These are phyloP conservation scores for Boletus mariae DNA, from an alignment of 1,284 basidiomycete species.

Conservation along the genomic window DNA sequence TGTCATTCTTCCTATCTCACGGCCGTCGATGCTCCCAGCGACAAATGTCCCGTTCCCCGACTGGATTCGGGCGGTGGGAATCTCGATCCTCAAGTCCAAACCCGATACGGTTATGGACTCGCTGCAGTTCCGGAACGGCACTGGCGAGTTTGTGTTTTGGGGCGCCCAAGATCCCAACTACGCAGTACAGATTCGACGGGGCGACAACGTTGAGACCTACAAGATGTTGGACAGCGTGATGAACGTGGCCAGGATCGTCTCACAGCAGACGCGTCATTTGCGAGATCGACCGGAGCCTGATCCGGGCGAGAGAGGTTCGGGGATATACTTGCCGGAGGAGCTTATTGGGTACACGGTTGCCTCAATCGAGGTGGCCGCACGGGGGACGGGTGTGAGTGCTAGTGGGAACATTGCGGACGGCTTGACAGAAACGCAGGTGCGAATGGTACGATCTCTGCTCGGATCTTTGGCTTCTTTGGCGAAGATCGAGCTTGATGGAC, in stretches of 20 bases:
- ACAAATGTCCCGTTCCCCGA: constrained; percentile 66
- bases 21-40: constrained; percentile 43
- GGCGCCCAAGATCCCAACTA: constrained; percentile 73
- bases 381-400: constrained; percentile 47
- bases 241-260: constrained; percentile 63
- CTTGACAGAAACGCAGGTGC: constrained; percentile 73
- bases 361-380: constrained; percentile 74
- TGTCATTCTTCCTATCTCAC: constrained; percentile 83
- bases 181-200: constrained; percentile 48
- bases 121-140: constrained; percentile 70
- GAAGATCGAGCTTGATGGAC: constrained; percentile 60
- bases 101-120: constrained; percentile 67
- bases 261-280: constrained; percentile 71
- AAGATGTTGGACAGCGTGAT: constrained; percentile 80
- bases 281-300: constrained; percentile 75
- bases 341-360: constrained; percentile 86
- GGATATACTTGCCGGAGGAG: constrained; percentile 87
- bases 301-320: constrained; percentile 64
- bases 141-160: constrained; percentile 84
- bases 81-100: constrained; percentile 75
- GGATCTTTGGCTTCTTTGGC: constrained; percentile 68
- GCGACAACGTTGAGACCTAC: constrained; percentile 53
- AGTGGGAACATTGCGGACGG: constrained; percentile 63
- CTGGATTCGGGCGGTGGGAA: constrained; percentile 78
- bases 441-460: constrained; percentile 75